Percentiles rank a stretch among this genome's conserved stretches.
phyloP scores from a whole-genome alignment of 202 grass and related monocot genomes.

The Eragrostis tef region DNA sequence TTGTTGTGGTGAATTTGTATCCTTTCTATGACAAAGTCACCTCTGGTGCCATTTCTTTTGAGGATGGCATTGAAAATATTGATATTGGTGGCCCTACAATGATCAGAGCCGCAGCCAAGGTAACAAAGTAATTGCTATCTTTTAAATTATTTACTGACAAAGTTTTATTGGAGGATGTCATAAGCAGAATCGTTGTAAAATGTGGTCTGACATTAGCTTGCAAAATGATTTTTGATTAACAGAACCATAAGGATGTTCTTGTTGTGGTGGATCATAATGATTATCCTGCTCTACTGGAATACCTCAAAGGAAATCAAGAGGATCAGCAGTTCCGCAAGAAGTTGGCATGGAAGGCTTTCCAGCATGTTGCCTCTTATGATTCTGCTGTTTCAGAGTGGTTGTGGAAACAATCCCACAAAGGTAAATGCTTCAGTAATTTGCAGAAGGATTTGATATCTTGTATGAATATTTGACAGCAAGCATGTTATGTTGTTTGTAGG shows the following conservation, averaged over 20 bases:
- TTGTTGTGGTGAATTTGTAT: conserved; percentile 85
- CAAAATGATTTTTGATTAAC: conserved; percentile 30
- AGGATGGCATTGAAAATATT: conserved; percentile 82
- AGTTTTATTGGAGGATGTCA: neutral
- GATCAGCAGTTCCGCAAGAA: conserved; percentile 62
- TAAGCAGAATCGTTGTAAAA: neutral
- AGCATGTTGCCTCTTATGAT: conserved; percentile 78
- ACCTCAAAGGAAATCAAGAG: conserved; percentile 67
- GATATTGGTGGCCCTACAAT: conserved; percentile 82
- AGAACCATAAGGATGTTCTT: conserved; percentile 88
- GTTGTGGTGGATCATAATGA: conserved; percentile 77
- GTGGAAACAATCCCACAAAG: conserved; percentile 68
- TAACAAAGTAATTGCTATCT: conserved; percentile 28
- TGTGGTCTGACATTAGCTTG: neutral
- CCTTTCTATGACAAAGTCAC: conserved; percentile 88
- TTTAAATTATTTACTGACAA: conserved; percentile 9
- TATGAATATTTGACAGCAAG: conserved; percentile 10
- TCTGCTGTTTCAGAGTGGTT: conserved; percentile 79
- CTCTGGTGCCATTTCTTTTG: conserved; percentile 62
- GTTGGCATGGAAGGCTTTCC: conserved; percentile 80
- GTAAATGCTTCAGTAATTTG: conserved; percentile 27
- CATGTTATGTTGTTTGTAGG: conserved; percentile 50
- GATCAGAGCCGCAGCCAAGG: conserved; percentile 79
- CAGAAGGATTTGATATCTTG: neutral
- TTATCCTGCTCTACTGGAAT: conserved; percentile 75